Conservation (phyloP, 805 yeast species). For the Metschnikowia picachoensis region DNA sequence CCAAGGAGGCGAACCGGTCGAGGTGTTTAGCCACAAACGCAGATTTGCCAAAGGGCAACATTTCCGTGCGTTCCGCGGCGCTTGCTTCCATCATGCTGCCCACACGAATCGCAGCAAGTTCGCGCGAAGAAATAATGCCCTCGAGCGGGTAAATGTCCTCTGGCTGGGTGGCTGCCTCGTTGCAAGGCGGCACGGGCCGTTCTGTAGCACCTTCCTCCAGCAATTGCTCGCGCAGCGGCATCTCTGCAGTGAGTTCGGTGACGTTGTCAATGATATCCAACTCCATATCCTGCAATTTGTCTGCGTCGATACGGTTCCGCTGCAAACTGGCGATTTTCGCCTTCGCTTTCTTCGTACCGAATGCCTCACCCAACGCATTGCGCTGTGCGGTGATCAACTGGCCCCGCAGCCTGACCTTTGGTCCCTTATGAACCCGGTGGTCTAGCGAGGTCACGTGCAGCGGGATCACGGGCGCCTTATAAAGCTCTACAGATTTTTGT, state of each 20-base stretch:
- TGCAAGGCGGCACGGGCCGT: conserved; percentile 79
- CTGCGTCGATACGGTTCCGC: conserved; percentile 84
- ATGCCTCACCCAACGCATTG: conserved; percentile 87
- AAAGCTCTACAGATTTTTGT: conserved; percentile 60
- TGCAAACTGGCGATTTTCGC: conserved; percentile 79
- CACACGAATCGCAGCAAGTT: conserved; percentile 50
- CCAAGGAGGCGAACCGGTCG: conserved; percentile 31
- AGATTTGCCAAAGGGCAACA: conserved; percentile 60
- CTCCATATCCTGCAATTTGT: conserved; percentile 68
- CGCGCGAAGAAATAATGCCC: conserved; percentile 65
- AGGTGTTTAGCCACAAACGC: conserved; percentile 50
- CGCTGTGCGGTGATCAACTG: conserved; percentile 57
- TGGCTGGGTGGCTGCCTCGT: conserved; percentile 75
- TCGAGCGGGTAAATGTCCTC: conserved; percentile 78
- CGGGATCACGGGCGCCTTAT: conserved; percentile 57
- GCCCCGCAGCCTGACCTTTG: conserved; percentile 56
- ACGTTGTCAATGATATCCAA: conserved; percentile 80
- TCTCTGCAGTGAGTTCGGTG: conserved; percentile 58
- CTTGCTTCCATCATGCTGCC: conserved; percentile 55
- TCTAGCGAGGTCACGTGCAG: conserved; percentile 62
- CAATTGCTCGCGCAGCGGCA: conserved; percentile 71
- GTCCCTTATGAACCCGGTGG: conserved; percentile 55
- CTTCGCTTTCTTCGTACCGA: conserved; percentile 96
- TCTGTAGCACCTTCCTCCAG: conserved; percentile 53
- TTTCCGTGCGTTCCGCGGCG: conserved; percentile 45